Percentiles rank a stretch among this genome's conserved stretches.
Evolutionary conservation across 257 asterid genomes (phyloP).

Genomic region (Dorcoceras hygrometricum): DNA sequence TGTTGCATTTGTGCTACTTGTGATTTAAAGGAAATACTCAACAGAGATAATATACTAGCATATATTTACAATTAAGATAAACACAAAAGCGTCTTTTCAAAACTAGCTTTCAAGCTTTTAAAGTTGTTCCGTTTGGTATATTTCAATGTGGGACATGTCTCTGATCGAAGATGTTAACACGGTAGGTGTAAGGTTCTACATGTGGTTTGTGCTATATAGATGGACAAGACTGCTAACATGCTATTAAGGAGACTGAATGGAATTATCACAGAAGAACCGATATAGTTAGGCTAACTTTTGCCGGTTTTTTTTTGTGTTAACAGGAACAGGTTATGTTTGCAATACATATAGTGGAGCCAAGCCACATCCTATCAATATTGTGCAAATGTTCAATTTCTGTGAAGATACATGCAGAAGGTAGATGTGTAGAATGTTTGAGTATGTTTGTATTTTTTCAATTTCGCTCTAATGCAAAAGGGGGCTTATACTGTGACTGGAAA

Average conservation of each 20-base stretch:
- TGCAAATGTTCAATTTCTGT: conserved; percentile 83
- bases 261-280: conserved; percentile 8
- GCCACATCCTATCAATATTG: conserved; percentile 62
- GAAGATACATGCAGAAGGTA: conserved; percentile 77
- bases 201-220: neutral
- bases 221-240: neutral
- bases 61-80: neutral
- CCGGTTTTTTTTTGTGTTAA: conserved; percentile 13
- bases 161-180: conserved; percentile 3
- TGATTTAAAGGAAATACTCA: too few relatives aligned
- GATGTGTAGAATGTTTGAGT: conserved; percentile 18
- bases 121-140: neutral
- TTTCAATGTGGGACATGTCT: neutral
- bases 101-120: neutral
- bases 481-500: conserved; percentile 5
- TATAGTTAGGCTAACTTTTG: conserved; percentile 3
- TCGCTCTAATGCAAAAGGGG: conserved; percentile 32
- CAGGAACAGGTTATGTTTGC: conserved; percentile 91
- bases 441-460: conserved; percentile 28
- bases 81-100: neutral
- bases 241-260: neutral
- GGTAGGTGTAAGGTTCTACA: neutral
- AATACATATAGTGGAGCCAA: conserved; percentile 57
- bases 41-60: neutral
- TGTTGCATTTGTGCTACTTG: too few relatives aligned